phyloP scores from a whole-genome alignment of 768 basidiomycete genomes.

The Pleurotus eryngii region DNA sequence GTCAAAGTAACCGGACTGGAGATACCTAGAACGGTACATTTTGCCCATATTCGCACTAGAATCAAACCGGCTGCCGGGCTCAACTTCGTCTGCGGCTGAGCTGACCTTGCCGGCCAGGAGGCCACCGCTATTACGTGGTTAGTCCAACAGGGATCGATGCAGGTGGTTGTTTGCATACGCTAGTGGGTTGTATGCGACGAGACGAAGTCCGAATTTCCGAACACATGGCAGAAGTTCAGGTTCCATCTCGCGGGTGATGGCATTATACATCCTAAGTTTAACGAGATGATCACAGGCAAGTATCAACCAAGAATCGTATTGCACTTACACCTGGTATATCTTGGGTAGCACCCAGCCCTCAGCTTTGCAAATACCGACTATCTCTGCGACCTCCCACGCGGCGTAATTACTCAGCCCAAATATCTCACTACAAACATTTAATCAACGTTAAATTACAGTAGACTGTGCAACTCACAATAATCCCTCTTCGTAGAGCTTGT shows the following conservation, averaged over 20 bases:
- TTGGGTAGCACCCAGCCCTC: constrained; percentile 40
- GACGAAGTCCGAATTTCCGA: constrained; percentile 39
- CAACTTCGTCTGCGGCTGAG: constrained; percentile 27
- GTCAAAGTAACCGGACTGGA: constrained; percentile 38
- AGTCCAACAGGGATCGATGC: neutral
- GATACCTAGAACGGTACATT: constrained; percentile 44
- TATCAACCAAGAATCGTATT: neutral
- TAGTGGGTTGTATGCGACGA: constrained; percentile 42
- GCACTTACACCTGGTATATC: constrained; percentile 34
- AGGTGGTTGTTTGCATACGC: constrained; percentile 17
- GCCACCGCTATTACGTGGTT: constrained; percentile 31
- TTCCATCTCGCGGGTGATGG: constrained; percentile 18
- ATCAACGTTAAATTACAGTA: no score
- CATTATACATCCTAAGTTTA: constrained; percentile 17
- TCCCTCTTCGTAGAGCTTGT: constrained; percentile 39
- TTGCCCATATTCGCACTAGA: constrained; percentile 31
- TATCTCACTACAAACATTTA: constrained; percentile 28
- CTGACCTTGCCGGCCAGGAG: constrained; percentile 44
- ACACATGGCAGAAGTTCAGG: constrained; percentile 41
- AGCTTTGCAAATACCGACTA: constrained; percentile 40
- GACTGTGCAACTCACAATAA: constrained; percentile 20
- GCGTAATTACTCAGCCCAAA: constrained; percentile 48
- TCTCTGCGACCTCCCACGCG: constrained; percentile 48
- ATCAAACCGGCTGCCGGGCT: constrained; percentile 39
- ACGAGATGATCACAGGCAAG: neutral